Base-by-base conservation (phyloP, 768 basidiomycete species). In the Favolaschia claudopus region DNA sequence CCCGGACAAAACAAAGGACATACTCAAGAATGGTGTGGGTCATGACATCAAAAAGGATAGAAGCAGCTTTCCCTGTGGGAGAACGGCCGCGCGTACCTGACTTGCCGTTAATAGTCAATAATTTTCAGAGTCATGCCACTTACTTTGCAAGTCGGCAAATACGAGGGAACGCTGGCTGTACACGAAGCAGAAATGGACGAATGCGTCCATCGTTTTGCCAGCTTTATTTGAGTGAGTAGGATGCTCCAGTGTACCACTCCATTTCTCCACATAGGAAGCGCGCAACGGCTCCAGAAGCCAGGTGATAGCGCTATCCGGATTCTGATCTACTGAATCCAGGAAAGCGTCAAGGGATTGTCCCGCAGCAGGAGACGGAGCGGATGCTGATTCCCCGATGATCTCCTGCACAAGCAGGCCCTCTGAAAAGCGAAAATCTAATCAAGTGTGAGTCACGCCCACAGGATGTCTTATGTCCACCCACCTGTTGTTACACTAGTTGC, bases 171-270 rank as follows among this genome's bases (percentile, higher is more conserved):
- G 29, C 19, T 54, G 52, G 25, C 52, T 54, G 25, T 54, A 54
- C 1, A 44, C n/a, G 20, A 38, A 34, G 6, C 32, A 32, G 22
- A 54, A 54, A 44, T 54, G 52, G 40, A 54, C 44, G 15, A 54
- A 54, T 5, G 52, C 33, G 27, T 54, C 52, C 15, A 54, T 54
- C 2, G 52, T 54, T 9, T 27, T 15, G 17, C 52, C 52, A 9
- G 52, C 37, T 17, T 54, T 54, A 25, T 54, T 42, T n/a, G 19
- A 17, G 24, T 54, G 52, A 19, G 7, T 33, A 7, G 31, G 52
- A 28, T 54, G 52, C 12, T 43, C 12, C 15, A 54, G 27, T 2
- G 52, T 54, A n/a, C 52, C 52, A 19, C 52, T 54, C 52, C 52
- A 54, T 15, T 25, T 20, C 2, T 54, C 52, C 2, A 54, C 25